A percentile compares a stretch with the other conserved stretches of the same genome.
These are phyloP conservation scores for Cercospora brassicicola DNA, from an alignment of 2,329 filamentous ascomycete species.

Conservation along the genomic window DNA sequence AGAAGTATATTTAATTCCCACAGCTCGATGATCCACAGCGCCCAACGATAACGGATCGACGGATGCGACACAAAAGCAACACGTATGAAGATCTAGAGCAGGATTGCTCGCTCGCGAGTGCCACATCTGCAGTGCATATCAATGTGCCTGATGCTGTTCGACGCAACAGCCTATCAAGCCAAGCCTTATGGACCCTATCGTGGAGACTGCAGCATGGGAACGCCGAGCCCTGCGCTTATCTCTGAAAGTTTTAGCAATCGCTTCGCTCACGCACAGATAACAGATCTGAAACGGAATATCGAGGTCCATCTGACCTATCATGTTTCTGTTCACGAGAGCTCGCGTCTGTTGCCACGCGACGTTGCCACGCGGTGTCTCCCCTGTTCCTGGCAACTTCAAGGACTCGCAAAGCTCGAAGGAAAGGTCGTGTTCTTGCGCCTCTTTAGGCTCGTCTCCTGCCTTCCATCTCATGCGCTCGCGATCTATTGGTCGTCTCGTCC, in stretches of 20 bases:
- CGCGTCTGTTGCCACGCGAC: neutral
- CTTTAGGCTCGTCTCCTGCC: neutral
- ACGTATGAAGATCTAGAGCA: constrained; percentile 1
- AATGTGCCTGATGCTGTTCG: neutral
- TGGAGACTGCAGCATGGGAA: constrained; percentile 6
- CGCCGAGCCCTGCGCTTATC: constrained; percentile 14
- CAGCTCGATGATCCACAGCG: neutral
- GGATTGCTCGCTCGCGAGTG: neutral
- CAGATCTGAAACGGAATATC: neutral
- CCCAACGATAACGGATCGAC: neutral
- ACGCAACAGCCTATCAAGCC: constrained; percentile 15
- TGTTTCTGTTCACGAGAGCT: neutral
- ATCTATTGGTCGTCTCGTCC: neutral
- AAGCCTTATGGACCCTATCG: constrained; percentile 10
- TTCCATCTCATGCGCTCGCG: neutral
- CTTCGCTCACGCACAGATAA: constrained; percentile 13
- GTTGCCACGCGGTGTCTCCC: neutral
- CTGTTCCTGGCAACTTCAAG: neutral
- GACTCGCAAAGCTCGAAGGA: neutral
- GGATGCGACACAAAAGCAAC: neutral
- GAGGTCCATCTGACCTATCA: neutral
- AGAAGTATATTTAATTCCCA: neutral
- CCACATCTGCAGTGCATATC: constrained; percentile 11
- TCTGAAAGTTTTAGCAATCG: constrained; percentile 14
- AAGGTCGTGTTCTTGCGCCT: neutral